These are phyloP conservation scores for Macrolepiota fuliginosa DNA, from an alignment of 768 basidiomycete species.

Conservation along the genomic window DNA sequence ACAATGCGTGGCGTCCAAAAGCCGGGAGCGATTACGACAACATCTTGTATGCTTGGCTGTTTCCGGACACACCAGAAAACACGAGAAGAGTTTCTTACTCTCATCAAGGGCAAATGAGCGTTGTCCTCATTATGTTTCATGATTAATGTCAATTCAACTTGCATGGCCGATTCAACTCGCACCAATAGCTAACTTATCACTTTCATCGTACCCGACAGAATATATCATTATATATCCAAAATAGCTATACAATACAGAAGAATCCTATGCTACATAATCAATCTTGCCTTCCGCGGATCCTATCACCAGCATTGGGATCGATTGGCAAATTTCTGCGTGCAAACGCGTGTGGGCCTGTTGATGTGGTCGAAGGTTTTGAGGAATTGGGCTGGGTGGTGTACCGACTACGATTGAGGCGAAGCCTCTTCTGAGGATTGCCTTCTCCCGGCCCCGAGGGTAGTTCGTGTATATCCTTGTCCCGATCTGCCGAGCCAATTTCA, in stretches of 20 bases:
- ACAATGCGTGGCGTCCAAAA: conserved; percentile 99
- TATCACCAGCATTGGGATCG: conserved; percentile 60
- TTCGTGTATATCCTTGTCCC: conserved; percentile 55
- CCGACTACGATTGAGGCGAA: conserved; percentile 54
- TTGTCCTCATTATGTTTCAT: conserved; percentile 18
- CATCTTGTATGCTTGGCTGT: conserved; percentile 97
- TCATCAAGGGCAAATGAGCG: conserved; percentile 55
- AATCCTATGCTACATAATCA: conserved; percentile 26
- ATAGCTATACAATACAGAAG: conserved; percentile 15
- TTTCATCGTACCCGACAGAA: not conserved
- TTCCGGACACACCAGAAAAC: conserved; percentile 99
- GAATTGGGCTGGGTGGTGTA: conserved; percentile 21
- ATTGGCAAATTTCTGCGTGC: conserved; percentile 62
- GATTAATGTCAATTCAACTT: conserved; percentile 29
- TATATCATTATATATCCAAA: conserved; percentile 15
- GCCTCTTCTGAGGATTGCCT: conserved; percentile 49
- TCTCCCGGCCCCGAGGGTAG: conserved; percentile 29
- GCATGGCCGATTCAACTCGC: conserved; percentile 13
- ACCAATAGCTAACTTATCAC: conserved; percentile 10
- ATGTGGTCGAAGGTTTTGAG: conserved; percentile 12
- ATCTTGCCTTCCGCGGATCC: conserved; percentile 56
- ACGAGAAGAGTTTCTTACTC: conserved; percentile 90
- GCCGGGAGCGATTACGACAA: conserved; percentile 92
- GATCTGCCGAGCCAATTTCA: conserved; percentile 40
- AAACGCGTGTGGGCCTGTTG: conserved; percentile 33